Conservation (phyloP, 164 flowering plant genomes). For the Saururus chinensis region DNA sequence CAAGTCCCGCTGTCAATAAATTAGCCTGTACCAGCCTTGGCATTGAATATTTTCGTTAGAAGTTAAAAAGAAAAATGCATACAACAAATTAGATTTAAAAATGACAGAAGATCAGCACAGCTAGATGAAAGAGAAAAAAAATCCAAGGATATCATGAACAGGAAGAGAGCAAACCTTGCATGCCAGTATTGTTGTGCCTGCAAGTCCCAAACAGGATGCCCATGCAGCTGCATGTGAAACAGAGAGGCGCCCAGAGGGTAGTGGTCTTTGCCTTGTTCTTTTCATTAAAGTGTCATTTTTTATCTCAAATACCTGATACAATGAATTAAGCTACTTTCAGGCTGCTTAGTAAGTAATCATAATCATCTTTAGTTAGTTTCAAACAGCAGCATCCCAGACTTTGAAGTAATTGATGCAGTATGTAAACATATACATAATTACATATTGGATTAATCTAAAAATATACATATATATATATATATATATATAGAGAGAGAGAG, state of each 20-base stretch:
- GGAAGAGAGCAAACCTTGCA: constrained; percentile 48
- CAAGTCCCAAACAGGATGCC: constrained; percentile 68
- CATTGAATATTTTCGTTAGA: constrained; percentile 15
- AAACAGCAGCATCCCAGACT: too few relatives aligned
- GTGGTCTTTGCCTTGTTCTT: constrained; percentile 78
- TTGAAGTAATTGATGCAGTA: too few relatives aligned
- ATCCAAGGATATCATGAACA: not conserved
- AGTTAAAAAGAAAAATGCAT: not conserved
- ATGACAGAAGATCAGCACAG: not conserved
- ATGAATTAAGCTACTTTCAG: not conserved
- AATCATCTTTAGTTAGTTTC: too few relatives aligned
- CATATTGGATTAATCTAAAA: too few relatives aligned
- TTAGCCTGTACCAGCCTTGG: constrained; percentile 91
- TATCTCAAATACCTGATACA: constrained; percentile 65
- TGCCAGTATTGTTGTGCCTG: constrained; percentile 74
- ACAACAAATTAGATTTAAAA: not conserved
- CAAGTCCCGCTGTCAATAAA: constrained; percentile 86
- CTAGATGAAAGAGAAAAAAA: not conserved
- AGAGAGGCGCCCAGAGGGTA: constrained; percentile 80
- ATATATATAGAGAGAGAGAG: too few relatives aligned
- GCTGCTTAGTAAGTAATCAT: too few relatives aligned
- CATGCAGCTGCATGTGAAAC: constrained; percentile 68
- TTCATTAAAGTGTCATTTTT: constrained; percentile 91
- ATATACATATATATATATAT: too few relatives aligned
- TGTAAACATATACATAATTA: too few relatives aligned